phyloP scores from a whole-genome alignment of 2,329 filamentous ascomycete species.

The Albophoma yamanashiensis region DNA sequence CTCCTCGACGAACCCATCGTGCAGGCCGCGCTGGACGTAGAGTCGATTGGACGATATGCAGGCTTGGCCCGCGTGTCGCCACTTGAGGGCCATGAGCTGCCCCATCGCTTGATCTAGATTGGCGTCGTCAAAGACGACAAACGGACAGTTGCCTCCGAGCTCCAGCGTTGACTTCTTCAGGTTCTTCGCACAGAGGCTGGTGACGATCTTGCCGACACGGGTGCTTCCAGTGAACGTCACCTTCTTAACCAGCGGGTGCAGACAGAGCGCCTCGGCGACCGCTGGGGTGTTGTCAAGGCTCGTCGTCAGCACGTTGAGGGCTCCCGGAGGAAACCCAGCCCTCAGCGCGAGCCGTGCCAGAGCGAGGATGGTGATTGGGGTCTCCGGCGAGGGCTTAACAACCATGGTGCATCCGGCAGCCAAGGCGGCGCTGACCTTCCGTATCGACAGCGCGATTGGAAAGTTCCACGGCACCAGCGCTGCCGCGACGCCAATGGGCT shows the following conservation, averaged over 20 bases:
- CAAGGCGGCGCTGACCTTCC: conserved; percentile 42
- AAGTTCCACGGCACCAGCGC: conserved; percentile 46
- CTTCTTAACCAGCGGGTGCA: conserved; percentile 41
- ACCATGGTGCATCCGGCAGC: conserved; percentile 71
- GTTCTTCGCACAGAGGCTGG: conserved; percentile 45
- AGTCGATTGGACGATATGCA: conserved; percentile 56
- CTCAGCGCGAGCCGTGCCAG: conserved; percentile 56
- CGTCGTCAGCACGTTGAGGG: conserved; percentile 43
- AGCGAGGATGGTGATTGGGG: conserved; percentile 61
- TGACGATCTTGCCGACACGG: conserved; percentile 55
- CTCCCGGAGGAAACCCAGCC: conserved; percentile 67
- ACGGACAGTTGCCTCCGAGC: conserved; percentile 58
- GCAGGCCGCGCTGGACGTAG: conserved; percentile 49
- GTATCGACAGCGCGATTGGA: conserved; percentile 37
- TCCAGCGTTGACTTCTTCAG: conserved; percentile 61
- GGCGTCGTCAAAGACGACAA: conserved; percentile 59
- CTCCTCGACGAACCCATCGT: conserved; percentile 47
- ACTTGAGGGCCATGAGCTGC: conserved; percentile 54
- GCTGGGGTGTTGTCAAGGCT: conserved; percentile 31
- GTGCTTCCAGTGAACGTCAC: conserved; percentile 72
- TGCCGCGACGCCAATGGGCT: conserved; percentile 23
- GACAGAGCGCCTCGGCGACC: conserved; percentile 34
- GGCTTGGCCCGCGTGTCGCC: conserved; percentile 63
- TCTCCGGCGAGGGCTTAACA: conserved; percentile 62
- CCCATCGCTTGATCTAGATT: conserved; percentile 54